Evolutionary conservation across 352 stramenopile genomes (phyloP).

Genomic region (Pythium aphanidermatum): DNA sequence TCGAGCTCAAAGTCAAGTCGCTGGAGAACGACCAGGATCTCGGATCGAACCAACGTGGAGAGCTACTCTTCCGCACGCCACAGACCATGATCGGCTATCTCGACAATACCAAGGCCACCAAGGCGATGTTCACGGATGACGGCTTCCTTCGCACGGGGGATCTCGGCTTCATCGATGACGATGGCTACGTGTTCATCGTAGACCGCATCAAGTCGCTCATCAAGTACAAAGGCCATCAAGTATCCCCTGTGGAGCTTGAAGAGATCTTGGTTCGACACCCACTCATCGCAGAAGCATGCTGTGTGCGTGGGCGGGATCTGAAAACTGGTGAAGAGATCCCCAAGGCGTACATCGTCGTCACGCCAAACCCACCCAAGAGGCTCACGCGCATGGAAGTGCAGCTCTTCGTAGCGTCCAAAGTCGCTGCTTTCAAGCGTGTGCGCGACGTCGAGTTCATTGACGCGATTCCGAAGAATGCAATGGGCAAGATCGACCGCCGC

Average conservation of each 20-base stretch:
- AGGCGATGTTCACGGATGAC: constrained; percentile 58
- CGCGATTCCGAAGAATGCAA: constrained; percentile 75
- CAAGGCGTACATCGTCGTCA: constrained; percentile 88
- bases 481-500: constrained; percentile 84
- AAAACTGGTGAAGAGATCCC: constrained; percentile 85
- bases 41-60: constrained; percentile 27
- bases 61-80: constrained; percentile 60
- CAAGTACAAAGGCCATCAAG: constrained; percentile 92
- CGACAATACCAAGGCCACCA: constrained; percentile 81
- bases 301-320: constrained; percentile 38
- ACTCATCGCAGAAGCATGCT: constrained; percentile 33
- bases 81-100: constrained; percentile 61
- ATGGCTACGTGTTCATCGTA: constrained; percentile 90
- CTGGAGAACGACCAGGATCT: constrained; percentile 29
- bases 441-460: constrained; percentile 76
- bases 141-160: constrained; percentile 90
- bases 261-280: constrained; percentile 83
- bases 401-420: constrained; percentile 65
- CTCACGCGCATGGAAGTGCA: constrained; percentile 32
- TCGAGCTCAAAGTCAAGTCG: constrained; percentile 32
- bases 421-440: constrained; percentile 82
- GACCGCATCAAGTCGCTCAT: constrained; percentile 95
- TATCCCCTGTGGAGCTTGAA: constrained; percentile 91
- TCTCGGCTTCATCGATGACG: constrained; percentile 89
- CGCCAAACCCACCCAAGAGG: constrained; percentile 26